These are phyloP conservation scores for Phytophthora fragariae DNA, from an alignment of 352 stramenopile species.

Conservation along the genomic window DNA sequence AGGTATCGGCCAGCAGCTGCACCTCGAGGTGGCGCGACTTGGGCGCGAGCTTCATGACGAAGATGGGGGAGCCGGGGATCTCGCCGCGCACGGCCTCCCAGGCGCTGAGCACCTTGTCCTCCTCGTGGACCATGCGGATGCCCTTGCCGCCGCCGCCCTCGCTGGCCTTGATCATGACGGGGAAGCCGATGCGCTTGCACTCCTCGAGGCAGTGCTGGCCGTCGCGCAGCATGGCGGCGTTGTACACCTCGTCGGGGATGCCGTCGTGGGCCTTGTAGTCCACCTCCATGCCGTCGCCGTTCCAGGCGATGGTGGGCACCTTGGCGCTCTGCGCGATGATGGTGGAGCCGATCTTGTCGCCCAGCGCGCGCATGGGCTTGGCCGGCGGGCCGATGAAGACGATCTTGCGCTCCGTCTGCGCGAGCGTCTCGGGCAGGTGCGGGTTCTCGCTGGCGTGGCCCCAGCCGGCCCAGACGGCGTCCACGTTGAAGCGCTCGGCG, in stretches of 20 bases:
- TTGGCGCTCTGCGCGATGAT: constrained; percentile 99
- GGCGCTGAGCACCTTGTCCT: constrained; percentile 92
- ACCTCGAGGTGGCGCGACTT: constrained; percentile 99
- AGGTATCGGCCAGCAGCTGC: constrained; percentile 98
- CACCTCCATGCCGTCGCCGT: constrained; percentile 95
- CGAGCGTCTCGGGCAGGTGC: constrained; percentile 94
- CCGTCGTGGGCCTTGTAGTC: constrained; percentile 86
- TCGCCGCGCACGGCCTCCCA: constrained; percentile 98
- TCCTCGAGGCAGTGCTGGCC: constrained; percentile 93
- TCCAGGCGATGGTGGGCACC: constrained; percentile 99
- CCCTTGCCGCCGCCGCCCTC: constrained; percentile 99
- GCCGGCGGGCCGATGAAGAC: constrained; percentile 98
- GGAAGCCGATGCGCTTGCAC: constrained; percentile 97
- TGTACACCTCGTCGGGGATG: constrained; percentile 96
- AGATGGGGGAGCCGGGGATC: constrained; percentile 99
- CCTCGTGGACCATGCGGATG: constrained; percentile 96
- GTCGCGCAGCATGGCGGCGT: constrained; percentile 93
- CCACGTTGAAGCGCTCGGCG: constrained; percentile 95
- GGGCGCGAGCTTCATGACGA: constrained; percentile 99
- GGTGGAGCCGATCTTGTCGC: constrained; percentile 99
- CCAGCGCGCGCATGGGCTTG: constrained; percentile 98
- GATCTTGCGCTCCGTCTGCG: constrained; percentile 92
- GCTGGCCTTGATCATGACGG: constrained; percentile 99
- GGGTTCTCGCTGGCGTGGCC: constrained; percentile 99
- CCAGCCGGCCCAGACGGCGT: constrained; percentile 99